Percentiles rank a stretch among this genome's conserved stretches.
Conservation (phyloP, 1,284 basidiomycete species). For the Leucoagaricus sp. region DNA sequence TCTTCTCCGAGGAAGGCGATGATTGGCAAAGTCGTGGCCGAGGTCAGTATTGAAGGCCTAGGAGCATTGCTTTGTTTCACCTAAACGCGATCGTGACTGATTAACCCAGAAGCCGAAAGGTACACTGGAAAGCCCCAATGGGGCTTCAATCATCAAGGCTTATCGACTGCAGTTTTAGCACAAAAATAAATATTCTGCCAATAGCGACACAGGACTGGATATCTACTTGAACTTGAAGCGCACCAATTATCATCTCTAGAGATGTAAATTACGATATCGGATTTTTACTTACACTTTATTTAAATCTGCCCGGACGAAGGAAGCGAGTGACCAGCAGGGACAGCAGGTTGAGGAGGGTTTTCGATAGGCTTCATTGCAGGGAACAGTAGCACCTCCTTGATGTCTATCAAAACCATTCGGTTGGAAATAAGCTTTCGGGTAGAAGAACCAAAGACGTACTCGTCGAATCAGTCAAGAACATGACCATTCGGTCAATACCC, state of each 20-base stretch:
- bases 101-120: too few relatives aligned
- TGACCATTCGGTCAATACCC: conserved; percentile 92
- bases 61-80: too few relatives aligned
- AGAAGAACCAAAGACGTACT: conserved; percentile 54
- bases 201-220: too few relatives aligned
- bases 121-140: too few relatives aligned
- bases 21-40: too few relatives aligned
- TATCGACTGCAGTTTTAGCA: too few relatives aligned
- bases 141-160: too few relatives aligned
- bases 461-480: conserved; percentile 93
- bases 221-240: too few relatives aligned
- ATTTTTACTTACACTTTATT: conserved; percentile 12
- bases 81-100: too few relatives aligned
- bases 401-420: conserved; percentile 49
- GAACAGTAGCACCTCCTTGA: conserved; percentile 90
- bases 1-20: too few relatives aligned
- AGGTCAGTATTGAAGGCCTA: too few relatives aligned
- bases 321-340: conserved; percentile 29
- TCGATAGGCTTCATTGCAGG: conserved; percentile 88
- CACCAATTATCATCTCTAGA: not conserved
- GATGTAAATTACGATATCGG: not conserved
- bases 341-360: conserved; percentile 30
- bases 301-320: conserved; percentile 35
- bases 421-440: not conserved
- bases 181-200: too few relatives aligned